phyloP scores from a whole-genome alignment of 768 basidiomycete genomes.

The Strobilomyces echinocephalus region DNA sequence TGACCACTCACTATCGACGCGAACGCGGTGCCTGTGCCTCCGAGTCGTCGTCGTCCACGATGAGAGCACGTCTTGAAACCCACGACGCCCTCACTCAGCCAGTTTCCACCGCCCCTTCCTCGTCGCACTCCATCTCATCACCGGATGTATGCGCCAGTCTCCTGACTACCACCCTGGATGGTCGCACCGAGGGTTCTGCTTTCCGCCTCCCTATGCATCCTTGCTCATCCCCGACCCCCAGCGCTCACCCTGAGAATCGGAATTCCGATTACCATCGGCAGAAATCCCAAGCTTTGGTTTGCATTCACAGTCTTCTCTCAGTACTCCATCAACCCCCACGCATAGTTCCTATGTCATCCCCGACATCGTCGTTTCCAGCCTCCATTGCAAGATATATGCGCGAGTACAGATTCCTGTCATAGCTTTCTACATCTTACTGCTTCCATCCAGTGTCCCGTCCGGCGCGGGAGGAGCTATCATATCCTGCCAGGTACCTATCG shows the following conservation, averaged over 20 bases:
- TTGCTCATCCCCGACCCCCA: slow-evolving; percentile 1
- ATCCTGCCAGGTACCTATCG: slow-evolving; percentile 61
- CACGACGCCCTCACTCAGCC: slow-evolving; percentile 27
- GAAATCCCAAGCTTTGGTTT: slow-evolving; percentile 67
- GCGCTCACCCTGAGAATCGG: slow-evolving; percentile 58
- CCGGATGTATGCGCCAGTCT: slow-evolving; percentile 68
- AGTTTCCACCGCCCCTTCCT: slow-evolving; percentile 23
- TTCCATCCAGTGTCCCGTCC: slow-evolving; percentile 52
- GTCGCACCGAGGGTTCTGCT: slow-evolving; percentile 57
- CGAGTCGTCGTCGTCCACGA: slow-evolving; percentile 11
- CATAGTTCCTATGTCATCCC: slow-evolving; percentile 56
- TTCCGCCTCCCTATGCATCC: not conserved
- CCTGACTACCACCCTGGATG: slow-evolving; percentile 51
- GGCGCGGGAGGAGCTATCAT: slow-evolving; percentile 69
- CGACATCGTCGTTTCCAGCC: slow-evolving; percentile 58
- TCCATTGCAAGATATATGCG: slow-evolving; percentile 82
- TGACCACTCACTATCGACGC: slow-evolving; percentile 10
- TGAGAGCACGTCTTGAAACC: slow-evolving; percentile 12
- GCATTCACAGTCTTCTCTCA: not conserved
- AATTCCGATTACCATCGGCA: slow-evolving; percentile 63
- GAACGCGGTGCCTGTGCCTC: slow-evolving; percentile 5
- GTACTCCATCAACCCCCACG: slow-evolving; percentile 1
- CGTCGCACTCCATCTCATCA: slow-evolving; percentile 12
- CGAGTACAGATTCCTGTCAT: slow-evolving; percentile 29
- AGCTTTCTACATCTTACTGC: not conserved